Conservation (phyloP, 2,329 filamentous ascomycete genomes). For the Microdochium trichocladiopsis region DNA sequence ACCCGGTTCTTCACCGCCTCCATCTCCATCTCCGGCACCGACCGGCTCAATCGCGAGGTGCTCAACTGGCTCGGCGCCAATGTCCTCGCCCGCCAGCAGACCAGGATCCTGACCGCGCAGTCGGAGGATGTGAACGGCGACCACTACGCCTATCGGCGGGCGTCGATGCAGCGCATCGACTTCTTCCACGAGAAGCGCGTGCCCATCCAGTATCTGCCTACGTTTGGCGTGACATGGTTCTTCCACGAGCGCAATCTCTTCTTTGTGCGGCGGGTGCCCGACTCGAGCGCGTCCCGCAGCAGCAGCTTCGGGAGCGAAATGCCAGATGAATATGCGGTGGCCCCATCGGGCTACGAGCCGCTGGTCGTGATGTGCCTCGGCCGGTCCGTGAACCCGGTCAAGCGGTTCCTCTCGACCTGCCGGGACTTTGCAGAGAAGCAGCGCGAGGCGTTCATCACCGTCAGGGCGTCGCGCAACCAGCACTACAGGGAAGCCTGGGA, state of each 20-base stretch:
- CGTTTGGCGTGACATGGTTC: conserved; percentile 29
- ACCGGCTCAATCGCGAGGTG: conserved; percentile 28
- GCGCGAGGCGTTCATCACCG: conserved; percentile 25
- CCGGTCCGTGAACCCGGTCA: conserved; percentile 23
- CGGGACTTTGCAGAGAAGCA: conserved; percentile 24
- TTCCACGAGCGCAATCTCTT: conserved; percentile 23
- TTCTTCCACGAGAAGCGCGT: conserved; percentile 22
- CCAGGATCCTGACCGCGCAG: conserved; percentile 24
- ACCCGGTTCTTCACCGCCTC: conserved; percentile 27
- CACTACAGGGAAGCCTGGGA: conserved; percentile 21
- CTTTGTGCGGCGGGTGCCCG: conserved; percentile 24
- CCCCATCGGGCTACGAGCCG: conserved; percentile 27
- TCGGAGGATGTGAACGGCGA: conserved; percentile 22
- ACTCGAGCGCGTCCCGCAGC: conserved; percentile 1
- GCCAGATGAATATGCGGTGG: conserved; percentile 23
- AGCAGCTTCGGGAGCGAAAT: conserved; percentile 9
- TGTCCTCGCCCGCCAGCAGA: conserved; percentile 19
- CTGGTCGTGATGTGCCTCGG: conserved; percentile 30
- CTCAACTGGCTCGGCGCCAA: conserved; percentile 29
- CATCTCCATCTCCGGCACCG: conserved; percentile 25
- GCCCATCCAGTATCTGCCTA: conserved; percentile 28
- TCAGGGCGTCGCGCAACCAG: conserved; percentile 21
- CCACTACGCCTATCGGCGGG: conserved; percentile 18
- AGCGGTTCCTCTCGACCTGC: conserved; percentile 19
- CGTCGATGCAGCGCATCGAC: conserved; percentile 19